These are phyloP conservation scores for Styphnolobium japonicum DNA, from an alignment of 306 rosid species.

Conservation along the genomic window DNA sequence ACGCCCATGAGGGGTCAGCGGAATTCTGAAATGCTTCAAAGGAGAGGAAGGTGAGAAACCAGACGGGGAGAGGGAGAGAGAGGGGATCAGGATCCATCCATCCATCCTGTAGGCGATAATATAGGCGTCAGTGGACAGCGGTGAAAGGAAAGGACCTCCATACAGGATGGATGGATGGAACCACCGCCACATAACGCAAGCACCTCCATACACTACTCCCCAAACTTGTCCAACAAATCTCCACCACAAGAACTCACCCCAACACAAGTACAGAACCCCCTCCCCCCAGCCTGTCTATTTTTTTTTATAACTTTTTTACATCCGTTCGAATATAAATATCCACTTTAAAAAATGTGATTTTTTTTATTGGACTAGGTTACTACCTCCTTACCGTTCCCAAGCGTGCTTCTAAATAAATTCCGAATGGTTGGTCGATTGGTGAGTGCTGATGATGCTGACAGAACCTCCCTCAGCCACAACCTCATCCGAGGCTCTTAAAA, in stretches of 20 bases:
- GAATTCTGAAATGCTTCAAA: not conserved
- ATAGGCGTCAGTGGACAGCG: not conserved
- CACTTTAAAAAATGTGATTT: not conserved
- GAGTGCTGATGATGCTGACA: no score
- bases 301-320: no score
- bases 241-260: constrained; percentile 38
- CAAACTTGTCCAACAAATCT: constrained; percentile 22
- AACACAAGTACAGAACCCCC: not conserved
- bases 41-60: not conserved
- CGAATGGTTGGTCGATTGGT: not conserved
- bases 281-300: no score
- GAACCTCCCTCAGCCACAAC: constrained; percentile 32
- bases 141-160: not conserved
- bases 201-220: constrained; percentile 24
- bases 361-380: not conserved
- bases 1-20: not conserved
- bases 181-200: constrained; percentile 39
- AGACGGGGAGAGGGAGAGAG: not conserved
- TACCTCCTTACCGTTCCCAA: constrained; percentile 3
- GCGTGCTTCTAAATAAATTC: not conserved
- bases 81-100: not conserved
- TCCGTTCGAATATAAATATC: not conserved
- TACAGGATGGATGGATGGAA: not conserved
- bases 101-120: not conserved
- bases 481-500: not conserved